Evolutionary conservation across 225 moss, liverwort and hornwort genomes (phyloP).

Genomic region (Physcomitrium patens): DNA sequence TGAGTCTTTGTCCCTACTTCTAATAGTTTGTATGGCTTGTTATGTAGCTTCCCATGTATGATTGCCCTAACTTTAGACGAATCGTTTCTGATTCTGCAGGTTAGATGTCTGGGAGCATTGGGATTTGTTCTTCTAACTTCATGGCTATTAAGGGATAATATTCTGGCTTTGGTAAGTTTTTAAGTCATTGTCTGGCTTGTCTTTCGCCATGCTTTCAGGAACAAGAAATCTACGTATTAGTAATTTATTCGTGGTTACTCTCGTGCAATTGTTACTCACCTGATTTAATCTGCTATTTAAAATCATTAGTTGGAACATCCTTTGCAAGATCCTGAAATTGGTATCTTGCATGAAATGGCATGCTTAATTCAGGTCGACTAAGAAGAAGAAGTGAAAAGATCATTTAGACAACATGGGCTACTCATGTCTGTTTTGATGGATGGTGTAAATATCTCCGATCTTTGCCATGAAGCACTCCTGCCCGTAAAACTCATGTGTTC

Average conservation of each 20-base stretch:
- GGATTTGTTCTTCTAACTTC: conserved; percentile 94
- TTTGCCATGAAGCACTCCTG: neutral
- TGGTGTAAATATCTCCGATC: neutral
- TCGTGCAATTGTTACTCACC: neutral
- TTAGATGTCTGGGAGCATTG: conserved; percentile 81
- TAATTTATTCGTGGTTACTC: neutral
- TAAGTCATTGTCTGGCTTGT: conserved; percentile 5
- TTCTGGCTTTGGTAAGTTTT: conserved; percentile 70
- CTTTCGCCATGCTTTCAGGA: neutral
- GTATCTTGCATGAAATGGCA: conserved; percentile 9
- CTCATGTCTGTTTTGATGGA: neutral
- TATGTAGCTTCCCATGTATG: neutral
- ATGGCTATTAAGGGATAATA: conserved; percentile 85
- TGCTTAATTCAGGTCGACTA: conserved; percentile 10
- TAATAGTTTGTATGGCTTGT: neutral
- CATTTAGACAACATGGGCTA: neutral
- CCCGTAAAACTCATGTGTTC: conserved; percentile 21
- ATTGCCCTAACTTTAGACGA: conserved; percentile 9
- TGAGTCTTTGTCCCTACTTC: neutral
- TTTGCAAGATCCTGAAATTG: neutral
- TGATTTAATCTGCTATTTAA: neutral
- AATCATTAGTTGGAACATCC: neutral
- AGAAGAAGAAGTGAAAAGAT: neutral
- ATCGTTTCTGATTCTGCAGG: conserved; percentile 49
- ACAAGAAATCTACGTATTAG: neutral